Conservation (phyloP, 495 filamentous ascomycete genomes). For the Aspergillus saccharolyticus region DNA sequence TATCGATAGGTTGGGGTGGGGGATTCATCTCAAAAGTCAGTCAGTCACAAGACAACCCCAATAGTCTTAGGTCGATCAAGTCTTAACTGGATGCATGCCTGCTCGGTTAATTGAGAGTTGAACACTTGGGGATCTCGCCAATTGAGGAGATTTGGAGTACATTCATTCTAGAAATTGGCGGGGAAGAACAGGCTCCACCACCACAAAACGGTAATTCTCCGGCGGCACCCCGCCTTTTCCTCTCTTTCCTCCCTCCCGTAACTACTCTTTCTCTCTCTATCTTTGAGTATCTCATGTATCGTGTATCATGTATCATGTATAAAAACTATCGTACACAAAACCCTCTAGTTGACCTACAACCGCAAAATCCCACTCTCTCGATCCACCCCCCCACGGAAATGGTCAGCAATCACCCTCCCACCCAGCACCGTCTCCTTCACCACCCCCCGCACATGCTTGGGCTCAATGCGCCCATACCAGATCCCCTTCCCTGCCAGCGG, state of each 20-base stretch:
- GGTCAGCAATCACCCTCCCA: conserved; percentile 68
- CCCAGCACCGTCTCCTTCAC: conserved; percentile 71
- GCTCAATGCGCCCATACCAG: conserved; percentile 90
- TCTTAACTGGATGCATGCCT: neutral
- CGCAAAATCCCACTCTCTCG: conserved; percentile 34
- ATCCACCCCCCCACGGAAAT: conserved; percentile 55
- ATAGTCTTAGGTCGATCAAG: neutral
- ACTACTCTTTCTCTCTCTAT: too few species aligned
- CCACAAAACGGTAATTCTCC: conserved; percentile 33
- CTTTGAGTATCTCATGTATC: too few species aligned
- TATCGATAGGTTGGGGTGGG: too few species aligned
- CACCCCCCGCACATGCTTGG: conserved; percentile 80
- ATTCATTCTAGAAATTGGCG: neutral
- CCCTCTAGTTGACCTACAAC: too few species aligned
- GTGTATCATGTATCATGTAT: too few species aligned
- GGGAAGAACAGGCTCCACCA: neutral
- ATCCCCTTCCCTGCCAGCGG: conserved; percentile 75
- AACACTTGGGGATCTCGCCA: neutral
- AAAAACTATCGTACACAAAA: too few species aligned
- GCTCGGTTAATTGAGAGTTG: neutral
- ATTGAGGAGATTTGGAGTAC: neutral
- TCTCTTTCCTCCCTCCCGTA: too few species aligned
- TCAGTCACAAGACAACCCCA: neutral
- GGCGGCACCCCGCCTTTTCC: conserved; percentile 20
- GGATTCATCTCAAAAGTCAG: too few species aligned